Evolutionary conservation across 2,329 filamentous ascomycete species (phyloP).

Genomic region (Pezizomycotina sp.): DNA sequence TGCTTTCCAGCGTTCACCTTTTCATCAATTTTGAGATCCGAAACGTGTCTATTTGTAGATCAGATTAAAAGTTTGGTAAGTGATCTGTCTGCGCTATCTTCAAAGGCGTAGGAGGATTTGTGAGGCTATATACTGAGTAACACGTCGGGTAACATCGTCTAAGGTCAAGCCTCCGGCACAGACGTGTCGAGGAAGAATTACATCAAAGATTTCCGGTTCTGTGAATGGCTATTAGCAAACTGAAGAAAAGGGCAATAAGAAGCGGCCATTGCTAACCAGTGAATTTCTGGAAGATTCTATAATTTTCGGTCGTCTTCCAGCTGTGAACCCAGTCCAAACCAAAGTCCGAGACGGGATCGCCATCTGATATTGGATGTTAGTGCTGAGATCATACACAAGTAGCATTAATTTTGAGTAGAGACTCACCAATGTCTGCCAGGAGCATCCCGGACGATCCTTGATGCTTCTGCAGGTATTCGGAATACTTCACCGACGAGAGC

Average conservation of each 20-base stretch:
- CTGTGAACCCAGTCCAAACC: conserved; percentile 68
- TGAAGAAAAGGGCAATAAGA: not conserved
- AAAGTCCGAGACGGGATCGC: conserved; percentile 74
- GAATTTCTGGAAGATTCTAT: conserved; percentile 60
- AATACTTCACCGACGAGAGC: conserved; percentile 78
- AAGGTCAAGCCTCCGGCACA: conserved; percentile 84
- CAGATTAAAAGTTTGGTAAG: conserved; percentile 2
- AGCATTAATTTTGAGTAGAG: conserved; percentile 3
- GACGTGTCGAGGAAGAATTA: conserved; percentile 82
- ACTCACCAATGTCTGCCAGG: conserved; percentile 32
- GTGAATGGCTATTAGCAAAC: conserved; percentile 34
- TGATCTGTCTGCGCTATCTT: conserved; percentile 1
- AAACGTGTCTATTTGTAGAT: conserved; percentile 45
- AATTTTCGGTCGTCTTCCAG: conserved; percentile 81
- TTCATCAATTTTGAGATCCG: conserved; percentile 86
- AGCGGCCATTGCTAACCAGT: conserved; percentile 18
- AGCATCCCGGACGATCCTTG: conserved; percentile 42
- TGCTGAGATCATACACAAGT: conserved; percentile 4
- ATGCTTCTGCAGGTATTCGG: conserved; percentile 45
- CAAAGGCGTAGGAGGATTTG: conserved; percentile 16
- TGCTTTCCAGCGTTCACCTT: conserved; percentile 69
- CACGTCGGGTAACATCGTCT: conserved; percentile 78
- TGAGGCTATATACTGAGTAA: conserved; percentile 43
- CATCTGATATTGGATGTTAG: conserved; percentile 44
- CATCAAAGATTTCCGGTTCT: conserved; percentile 80